Evolutionary conservation across 1,139 yeast species (phyloP).

Genomic region (Arxiozyma bovina): DNA sequence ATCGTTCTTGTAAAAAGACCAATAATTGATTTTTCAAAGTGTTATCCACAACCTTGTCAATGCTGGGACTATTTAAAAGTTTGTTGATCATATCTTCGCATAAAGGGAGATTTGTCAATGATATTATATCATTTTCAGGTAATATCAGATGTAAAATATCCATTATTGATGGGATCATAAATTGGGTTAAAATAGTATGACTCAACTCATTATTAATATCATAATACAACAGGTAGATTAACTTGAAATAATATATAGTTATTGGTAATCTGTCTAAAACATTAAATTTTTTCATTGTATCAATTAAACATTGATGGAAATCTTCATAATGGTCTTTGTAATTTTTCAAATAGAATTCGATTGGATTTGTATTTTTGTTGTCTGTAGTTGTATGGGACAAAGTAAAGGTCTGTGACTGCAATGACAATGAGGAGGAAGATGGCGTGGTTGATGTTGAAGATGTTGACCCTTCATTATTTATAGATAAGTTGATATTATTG

Average conservation of each 20-base stretch:
- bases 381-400: neutral
- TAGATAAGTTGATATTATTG: neutral
- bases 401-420: neutral
- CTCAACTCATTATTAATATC: neutral
- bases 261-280: constrained; percentile 26
- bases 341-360: constrained; percentile 25
- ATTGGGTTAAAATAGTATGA: constrained; percentile 14
- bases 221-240: constrained; percentile 8
- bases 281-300: constrained; percentile 25
- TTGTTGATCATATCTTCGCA: neutral
- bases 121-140: constrained; percentile 22
- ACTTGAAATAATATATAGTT: constrained; percentile 21
- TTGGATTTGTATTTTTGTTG: constrained; percentile 17
- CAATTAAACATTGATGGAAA: constrained; percentile 29
- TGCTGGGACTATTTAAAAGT: neutral
- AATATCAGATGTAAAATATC: constrained; percentile 16
- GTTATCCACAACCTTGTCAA: neutral
- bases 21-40: neutral
- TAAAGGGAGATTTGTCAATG: constrained; percentile 17
- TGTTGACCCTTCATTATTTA: neutral
- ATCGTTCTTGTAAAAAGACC: neutral
- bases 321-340: constrained; percentile 29
- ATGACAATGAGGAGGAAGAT: neutral
- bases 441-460: neutral
- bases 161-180: constrained; percentile 18